Evolutionary conservation across 2,329 filamentous ascomycete genomes (phyloP).

Genomic region (Dactylonectria estremocensis): DNA sequence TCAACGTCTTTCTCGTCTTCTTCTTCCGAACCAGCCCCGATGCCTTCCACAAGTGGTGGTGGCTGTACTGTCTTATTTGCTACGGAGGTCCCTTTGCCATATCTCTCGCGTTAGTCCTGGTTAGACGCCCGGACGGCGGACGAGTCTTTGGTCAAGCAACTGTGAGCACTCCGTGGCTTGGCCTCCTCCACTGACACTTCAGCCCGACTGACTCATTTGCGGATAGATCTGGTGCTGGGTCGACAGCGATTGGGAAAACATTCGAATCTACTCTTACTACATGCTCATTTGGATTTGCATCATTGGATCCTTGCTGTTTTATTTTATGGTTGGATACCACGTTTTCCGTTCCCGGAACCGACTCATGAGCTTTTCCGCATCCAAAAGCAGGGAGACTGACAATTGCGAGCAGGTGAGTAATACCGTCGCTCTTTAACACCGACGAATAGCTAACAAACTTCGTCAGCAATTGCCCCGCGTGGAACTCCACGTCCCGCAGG

Average conservation of each 20-base stretch:
- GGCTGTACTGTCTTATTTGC: conserved; percentile 78
- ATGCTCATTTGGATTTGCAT: conserved; percentile 75
- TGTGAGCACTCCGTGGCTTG: conserved; percentile 54
- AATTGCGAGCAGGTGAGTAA: conserved; percentile 53
- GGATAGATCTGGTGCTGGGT: conserved; percentile 76
- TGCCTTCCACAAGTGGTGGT: conserved; percentile 80
- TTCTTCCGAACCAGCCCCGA: conserved; percentile 73
- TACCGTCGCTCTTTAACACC: not conserved
- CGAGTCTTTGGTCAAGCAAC: conserved; percentile 71
- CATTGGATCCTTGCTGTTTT: conserved; percentile 67
- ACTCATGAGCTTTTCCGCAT: conserved; percentile 66
- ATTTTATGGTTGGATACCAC: conserved; percentile 71
- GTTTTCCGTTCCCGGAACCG: conserved; percentile 72
- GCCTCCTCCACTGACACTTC: not conserved
- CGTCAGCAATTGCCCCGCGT: conserved; percentile 37
- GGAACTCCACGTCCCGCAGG: conserved; percentile 48
- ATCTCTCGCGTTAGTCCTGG: conserved; percentile 75
- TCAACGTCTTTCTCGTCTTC: conserved; percentile 83
- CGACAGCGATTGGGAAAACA: conserved; percentile 65
- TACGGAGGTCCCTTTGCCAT: conserved; percentile 81
- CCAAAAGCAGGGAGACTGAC: conserved; percentile 49
- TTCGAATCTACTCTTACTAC: conserved; percentile 75
- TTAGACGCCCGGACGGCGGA: conserved; percentile 57
- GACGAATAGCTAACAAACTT: conserved; percentile 9
- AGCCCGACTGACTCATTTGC: conserved; percentile 28